These are phyloP conservation scores for Cladophialophora psammophila DNA, from an alignment of 2,329 filamentous ascomycete genomes.

Conservation along the genomic window DNA sequence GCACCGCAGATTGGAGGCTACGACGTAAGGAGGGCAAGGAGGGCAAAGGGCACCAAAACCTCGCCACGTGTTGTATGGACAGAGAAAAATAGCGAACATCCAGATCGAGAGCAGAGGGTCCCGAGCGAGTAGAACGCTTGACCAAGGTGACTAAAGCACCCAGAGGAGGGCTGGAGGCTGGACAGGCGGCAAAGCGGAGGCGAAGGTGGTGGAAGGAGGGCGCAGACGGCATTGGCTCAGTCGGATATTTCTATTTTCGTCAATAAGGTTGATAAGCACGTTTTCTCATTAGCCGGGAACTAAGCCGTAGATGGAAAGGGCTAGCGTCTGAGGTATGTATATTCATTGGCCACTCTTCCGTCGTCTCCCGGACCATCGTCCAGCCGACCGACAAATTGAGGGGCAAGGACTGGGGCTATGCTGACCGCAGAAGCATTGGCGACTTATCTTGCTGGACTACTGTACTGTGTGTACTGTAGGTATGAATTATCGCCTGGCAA, in stretches of 20 bases:
- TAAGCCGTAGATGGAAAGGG: not conserved
- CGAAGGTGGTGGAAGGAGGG: constrained; percentile 2
- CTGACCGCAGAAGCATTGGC: constrained; percentile 25
- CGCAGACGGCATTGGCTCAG: not conserved
- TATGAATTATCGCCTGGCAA: no score
- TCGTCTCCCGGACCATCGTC: constrained; percentile 12
- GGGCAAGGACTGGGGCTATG: constrained; percentile 17
- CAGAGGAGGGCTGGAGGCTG: not conserved
- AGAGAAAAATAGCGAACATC: not conserved
- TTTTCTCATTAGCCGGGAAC: not conserved
- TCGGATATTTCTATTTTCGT: constrained; percentile 16
- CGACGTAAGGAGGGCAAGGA: no score
- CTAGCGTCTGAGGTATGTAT: not conserved
- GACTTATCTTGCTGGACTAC: no score
- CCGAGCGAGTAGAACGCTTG: not conserved
- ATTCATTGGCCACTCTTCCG: constrained; percentile 4
- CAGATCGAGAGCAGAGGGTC: not conserved
- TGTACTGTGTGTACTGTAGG: no score
- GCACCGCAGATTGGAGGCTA: no score
- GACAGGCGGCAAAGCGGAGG: not conserved
- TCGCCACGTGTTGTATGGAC: not conserved
- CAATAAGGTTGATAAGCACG: constrained; percentile 10
- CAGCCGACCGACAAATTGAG: constrained; percentile 9
- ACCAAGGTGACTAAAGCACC: constrained; percentile 6
- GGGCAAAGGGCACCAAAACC: not conserved